Evolutionary conservation across 1,284 basidiomycete species (phyloP).

Genomic region (Mycena sp.): DNA sequence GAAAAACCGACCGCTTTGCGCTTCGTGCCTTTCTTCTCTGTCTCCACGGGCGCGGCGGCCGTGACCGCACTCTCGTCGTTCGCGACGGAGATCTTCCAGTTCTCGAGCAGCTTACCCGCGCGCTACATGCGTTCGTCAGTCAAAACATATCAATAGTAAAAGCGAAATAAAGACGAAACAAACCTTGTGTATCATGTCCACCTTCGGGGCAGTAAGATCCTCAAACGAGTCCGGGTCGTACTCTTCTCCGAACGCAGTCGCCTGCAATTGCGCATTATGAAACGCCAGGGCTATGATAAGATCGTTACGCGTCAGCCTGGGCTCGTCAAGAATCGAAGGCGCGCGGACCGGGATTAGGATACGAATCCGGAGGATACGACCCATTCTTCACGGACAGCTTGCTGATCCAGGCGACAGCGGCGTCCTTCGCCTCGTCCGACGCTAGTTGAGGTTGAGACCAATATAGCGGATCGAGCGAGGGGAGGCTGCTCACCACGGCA

Average conservation of each 20-base stretch:
- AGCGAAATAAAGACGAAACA: conserved; percentile 5
- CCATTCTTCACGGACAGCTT: conserved; percentile 83
- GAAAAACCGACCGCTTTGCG: conserved; percentile 69
- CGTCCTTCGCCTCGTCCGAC: conserved; percentile 71
- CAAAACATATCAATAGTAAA: conserved; percentile 49
- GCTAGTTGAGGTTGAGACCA: conserved; percentile 63
- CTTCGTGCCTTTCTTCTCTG: conserved; percentile 63
- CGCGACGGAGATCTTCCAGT: conserved; percentile 78
- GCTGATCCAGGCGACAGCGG: conserved; percentile 80
- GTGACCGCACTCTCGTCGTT: conserved; percentile 69
- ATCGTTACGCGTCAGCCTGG: conserved; percentile 9
- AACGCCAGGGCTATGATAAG: conserved; percentile 77
- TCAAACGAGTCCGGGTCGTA: conserved; percentile 79
- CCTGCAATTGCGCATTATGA: conserved; percentile 91
- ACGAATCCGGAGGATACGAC: conserved; percentile 87
- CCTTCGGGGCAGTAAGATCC: conserved; percentile 85
- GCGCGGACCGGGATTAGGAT: conserved; percentile 88
- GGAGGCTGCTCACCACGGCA: conserved; percentile 57
- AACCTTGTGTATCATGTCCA: conserved; percentile 84
- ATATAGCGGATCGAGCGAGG: too few species aligned
- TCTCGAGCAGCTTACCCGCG: conserved; percentile 76
- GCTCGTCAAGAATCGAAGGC: background rate
- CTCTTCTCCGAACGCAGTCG: conserved; percentile 90
- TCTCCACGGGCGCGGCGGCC: conserved; percentile 61
- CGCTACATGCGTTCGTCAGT: conserved; percentile 57